These are phyloP conservation scores for Rhizoctonia solani DNA, from an alignment of 1,284 basidiomycete species.

Conservation along the genomic window DNA sequence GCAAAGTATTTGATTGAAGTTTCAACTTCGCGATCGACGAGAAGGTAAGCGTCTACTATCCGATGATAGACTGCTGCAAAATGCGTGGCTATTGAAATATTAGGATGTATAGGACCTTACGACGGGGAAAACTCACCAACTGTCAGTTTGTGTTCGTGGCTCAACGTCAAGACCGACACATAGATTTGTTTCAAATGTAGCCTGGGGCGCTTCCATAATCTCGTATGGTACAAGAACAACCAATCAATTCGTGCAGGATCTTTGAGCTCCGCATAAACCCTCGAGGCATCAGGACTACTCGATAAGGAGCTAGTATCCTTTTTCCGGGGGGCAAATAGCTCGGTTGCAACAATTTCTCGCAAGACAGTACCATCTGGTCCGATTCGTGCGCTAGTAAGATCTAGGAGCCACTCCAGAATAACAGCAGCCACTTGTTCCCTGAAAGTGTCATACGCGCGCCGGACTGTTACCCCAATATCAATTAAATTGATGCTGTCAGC, in stretches of 20 bases:
- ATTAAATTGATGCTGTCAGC: constrained; percentile 84
- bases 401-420: constrained; percentile 84
- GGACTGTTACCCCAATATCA: constrained; percentile 89
- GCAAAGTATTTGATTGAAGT: constrained; percentile 92
- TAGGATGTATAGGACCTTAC: constrained; percentile 31
- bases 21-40: constrained; percentile 90
- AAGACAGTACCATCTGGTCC: constrained; percentile 68
- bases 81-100: constrained; percentile 62
- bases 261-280: constrained; percentile 56
- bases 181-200: constrained; percentile 82
- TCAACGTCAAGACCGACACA: constrained; percentile 73
- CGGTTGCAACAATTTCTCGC: constrained; percentile 70
- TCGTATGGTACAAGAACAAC: constrained; percentile 76
- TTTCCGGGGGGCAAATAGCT: constrained; percentile 66
- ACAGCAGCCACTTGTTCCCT: constrained; percentile 84
- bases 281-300: constrained; percentile 46
- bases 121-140: constrained; percentile 58
- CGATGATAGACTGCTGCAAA: constrained; percentile 84
- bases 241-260: constrained; percentile 69
- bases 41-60: constrained; percentile 88
- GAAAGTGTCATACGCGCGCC: constrained; percentile 86
- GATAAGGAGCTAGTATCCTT: constrained; percentile 51
- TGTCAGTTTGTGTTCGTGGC: constrained; percentile 74
- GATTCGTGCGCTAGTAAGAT: constrained; percentile 75
- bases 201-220: constrained; percentile 83